Base-by-base conservation (phyloP, 129 eudicot species). In the Artemisia tridentata region DNA sequence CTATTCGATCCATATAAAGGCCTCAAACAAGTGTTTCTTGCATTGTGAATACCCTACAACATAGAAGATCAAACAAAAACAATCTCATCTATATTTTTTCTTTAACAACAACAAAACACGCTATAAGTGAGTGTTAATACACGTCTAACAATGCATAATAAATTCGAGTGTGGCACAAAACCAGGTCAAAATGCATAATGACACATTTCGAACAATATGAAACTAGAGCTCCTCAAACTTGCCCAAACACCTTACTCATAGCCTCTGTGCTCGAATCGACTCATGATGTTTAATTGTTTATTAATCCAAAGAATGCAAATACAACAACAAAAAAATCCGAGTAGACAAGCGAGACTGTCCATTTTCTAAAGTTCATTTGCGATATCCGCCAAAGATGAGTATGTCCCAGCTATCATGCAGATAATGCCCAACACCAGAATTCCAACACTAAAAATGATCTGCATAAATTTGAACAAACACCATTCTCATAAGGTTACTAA, bases 321-420 rank as follows among this genome's bases (percentile, higher is more conserved):
- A 29, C 12, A 38, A 63, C 71, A 34, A 63, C 71, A 63, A 21
- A 49, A n/a, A 71, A 50, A 55, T 34, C 63, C 17, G 10, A n/a
- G 0, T 16, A 11, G 17, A 17, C 43, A 75, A 25, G 43, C 1
- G 19, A 41, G 3, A 63, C 13, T 16, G 21, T 55, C 47, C 45
- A 13, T 49, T 31, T 52, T 46, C 69, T 64, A 82, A 63, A 77
- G 87, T 68, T 80, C 67, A 51, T 83, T 56, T 6, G 57, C 84
- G 54, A 93, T 87, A 50, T 72, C 67, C 8, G 74, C 68, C 27
- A 85, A 52, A 2, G 96, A 85, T 14, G 86, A 77, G 83, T 87
- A 89, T 0, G 98, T 84, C 19, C 98, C 98, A 16, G 87, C 53
- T 17, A 74, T 41, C 67, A 81, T 96, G 66, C 87, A 64, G 19